Base-by-base conservation (phyloP, 768 basidiomycete species). In the Peribolospora baueri region DNA sequence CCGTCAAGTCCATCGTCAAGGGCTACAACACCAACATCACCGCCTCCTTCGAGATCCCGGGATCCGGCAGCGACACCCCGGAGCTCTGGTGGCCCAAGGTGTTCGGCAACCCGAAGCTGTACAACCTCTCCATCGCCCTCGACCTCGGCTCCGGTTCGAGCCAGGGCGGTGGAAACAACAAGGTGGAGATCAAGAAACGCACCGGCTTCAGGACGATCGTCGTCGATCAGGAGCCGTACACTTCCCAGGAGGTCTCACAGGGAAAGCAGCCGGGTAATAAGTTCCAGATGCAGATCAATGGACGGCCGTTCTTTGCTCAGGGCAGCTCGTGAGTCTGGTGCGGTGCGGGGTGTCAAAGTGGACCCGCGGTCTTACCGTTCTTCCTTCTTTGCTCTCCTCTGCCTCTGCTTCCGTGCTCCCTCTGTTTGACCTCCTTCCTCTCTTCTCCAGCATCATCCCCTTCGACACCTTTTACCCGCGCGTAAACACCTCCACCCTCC, bases 131-230 rank as follows among this genome's bases (percentile, higher is more conserved):
- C 4, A 67, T 72, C 43, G 64, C 68, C 3, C 61, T 77, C 37
- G 63, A 64, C 37, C 42, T 61, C 14, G 58, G 61, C 25, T 25
- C 25, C 25, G 25, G 25, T 25, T 25, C 25, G 25, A 25, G 25
- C 1, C 25, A 25, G 25, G 25, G 25, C 25, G 25, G 25, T 25
- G 25, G 25, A 25, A 25, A 25, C 25, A 25, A 25, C 36, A 54
- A 61, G 2, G 63, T 73, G 43, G 66, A 63, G 43, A 72, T 74
- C 58, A 68, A 68, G 14, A 70, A 70, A 3, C 70, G 70, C 39
- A 76, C 74, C 5, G 76, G 76, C 6, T 78, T 78, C 66, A 73
- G 76, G n/a, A 77, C 76, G 3, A 71, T 78, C 51, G 67, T 73
- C 51, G 71, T 77, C 41, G 68, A 72, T 38, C n/a, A n/a, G 48